Base-by-base conservation (phyloP, 176 grass and related monocot genomes). In the barley (Hordeum vulgare) region DNA sequence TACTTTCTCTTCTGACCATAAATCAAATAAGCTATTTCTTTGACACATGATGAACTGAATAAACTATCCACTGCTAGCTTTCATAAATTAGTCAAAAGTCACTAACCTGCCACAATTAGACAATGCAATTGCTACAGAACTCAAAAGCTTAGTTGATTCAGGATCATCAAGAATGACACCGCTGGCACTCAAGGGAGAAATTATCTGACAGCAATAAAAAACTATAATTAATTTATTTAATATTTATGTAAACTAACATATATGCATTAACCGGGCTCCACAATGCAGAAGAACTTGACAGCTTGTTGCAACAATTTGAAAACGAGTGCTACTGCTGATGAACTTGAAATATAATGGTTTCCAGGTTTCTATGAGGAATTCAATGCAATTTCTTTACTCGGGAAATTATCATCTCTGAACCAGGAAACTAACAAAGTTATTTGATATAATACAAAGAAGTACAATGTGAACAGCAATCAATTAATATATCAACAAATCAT, bases 41-140 rank as follows among this genome's bases (percentile, higher is more conserved):
- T 51, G 18, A 51, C 47, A 51, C 47, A 51, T 51, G 47, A 44
- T 59, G 25, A 77, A 57, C 29, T 18, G 45, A 76, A 76, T 18
- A 42, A 42, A 65, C 24, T 44, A 41, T 10, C 36, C 29, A 68
- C 11, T 25, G 45, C 57, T 31, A 74, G n/a, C 18, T 85, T 76
- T 11, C 34, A 56, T 34, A 39, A 17, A 11, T 34, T 31, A 85
- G 40, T 33, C 47, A 86, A 74, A 74, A 74, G 15, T 86, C 59
- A 93, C 84, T 89, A 61, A 97, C 96, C 96, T 88, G 87, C 87
- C 87, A 91, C 96, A 98, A 82, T 93, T 98, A 82, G 96, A 95
- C 61, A 98, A 81, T 83, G 96, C 93, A 87, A 98, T 89, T 69
- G 96, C 92, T 78, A 85, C 87, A 93, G 96, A 88, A 92, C 96